Conservation (phyloP, 2,329 filamentous ascomycete species). For the Aspergillus versicolor region DNA sequence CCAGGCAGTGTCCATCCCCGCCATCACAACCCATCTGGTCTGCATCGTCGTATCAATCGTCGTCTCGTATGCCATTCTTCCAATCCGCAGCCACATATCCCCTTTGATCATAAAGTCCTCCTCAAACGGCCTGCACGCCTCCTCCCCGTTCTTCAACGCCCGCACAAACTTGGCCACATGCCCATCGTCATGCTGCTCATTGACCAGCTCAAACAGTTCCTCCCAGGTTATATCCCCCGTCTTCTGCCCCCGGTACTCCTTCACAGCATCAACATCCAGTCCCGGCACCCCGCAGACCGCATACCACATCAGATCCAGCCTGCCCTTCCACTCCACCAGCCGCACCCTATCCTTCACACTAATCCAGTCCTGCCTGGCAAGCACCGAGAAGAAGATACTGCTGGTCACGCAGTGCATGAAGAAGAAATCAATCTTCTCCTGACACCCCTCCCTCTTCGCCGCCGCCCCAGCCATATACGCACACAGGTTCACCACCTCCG, state of each 20-base stretch:
- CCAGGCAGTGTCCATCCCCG: constrained; percentile 5
- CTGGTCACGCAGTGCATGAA: constrained; percentile 10
- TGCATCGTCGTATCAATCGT: background rate
- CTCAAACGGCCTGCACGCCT: constrained; percentile 2
- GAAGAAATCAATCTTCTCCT: constrained; percentile 11
- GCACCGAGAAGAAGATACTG: constrained; percentile 4
- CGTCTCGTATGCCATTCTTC: constrained; percentile 6
- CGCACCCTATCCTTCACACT: background rate
- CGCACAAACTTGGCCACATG: constrained; percentile 12
- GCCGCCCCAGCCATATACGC: constrained; percentile 6
- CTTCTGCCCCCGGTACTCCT: background rate
- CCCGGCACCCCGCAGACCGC: constrained; percentile 1
- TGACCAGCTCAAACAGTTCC: constrained; percentile 1
- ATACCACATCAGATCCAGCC: constrained; percentile 11
- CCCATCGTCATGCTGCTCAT: constrained; percentile 12
- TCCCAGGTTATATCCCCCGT: background rate
- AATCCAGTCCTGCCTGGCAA: background rate
- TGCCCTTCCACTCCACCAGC: constrained; percentile 9
- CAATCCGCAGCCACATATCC: constrained; percentile 11
- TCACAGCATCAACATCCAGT: background rate
- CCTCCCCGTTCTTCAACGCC: constrained; percentile 9
- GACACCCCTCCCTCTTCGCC: background rate
- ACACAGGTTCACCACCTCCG: constrained; percentile 9
- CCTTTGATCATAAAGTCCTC: constrained; percentile 3
- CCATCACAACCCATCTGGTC: constrained; percentile 5